Evolutionary conservation across 306 rosid genomes (phyloP).

Genomic region (Malus sieversii): DNA sequence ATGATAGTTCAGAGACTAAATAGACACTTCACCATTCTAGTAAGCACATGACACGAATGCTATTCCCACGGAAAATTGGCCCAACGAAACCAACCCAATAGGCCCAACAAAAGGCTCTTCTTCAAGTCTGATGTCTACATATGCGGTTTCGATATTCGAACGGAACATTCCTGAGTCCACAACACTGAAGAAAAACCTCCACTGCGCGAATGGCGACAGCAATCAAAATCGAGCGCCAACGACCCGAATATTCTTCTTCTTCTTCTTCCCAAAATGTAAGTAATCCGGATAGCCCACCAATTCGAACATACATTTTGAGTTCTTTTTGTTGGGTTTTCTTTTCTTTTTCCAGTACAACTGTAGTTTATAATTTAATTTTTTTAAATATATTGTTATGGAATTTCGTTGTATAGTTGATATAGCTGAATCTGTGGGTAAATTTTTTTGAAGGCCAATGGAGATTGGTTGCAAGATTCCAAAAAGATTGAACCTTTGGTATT

Average conservation of each 20-base stretch:
- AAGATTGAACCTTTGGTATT: constrained; percentile 15
- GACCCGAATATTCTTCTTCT: constrained; percentile 6
- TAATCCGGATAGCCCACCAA: not conserved
- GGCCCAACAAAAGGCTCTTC: not conserved
- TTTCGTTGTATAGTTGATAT: constrained; percentile 6
- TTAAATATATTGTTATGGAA: not conserved
- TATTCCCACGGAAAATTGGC: not conserved
- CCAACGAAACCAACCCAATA: not conserved
- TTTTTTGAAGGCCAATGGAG: constrained; percentile 64
- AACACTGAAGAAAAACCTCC: constrained; percentile 15
- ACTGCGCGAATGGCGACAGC: not conserved
- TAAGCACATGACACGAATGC: not conserved
- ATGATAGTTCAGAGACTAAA: no score
- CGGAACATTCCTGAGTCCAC: not conserved
- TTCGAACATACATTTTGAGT: not conserved
- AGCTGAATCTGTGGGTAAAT: not conserved
- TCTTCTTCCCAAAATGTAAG: constrained; percentile 17
- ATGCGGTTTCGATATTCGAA: not conserved
- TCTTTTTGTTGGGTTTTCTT: not conserved
- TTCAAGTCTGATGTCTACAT: not conserved
- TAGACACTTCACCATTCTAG: no score
- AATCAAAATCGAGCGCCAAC: constrained; percentile 10
- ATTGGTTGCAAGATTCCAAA: constrained; percentile 46
- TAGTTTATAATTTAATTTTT: not conserved
- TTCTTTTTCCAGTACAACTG: not conserved